Conservation (phyloP, 2,329 filamentous ascomycete genomes). For the Gaeumannomyces sp. region DNA sequence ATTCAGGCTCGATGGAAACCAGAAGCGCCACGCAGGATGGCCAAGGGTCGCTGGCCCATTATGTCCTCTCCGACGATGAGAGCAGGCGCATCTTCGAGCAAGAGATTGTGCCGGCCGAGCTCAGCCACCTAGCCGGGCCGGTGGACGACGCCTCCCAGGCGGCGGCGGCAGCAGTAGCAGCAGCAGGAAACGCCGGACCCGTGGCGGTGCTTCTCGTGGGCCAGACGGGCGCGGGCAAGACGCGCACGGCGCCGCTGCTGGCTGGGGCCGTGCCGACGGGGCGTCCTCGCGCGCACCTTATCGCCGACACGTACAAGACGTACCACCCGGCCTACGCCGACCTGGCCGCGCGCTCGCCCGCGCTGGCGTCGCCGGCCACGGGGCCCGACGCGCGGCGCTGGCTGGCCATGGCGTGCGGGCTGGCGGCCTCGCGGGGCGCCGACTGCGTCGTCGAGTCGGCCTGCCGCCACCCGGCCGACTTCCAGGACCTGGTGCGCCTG, state of each 20-base stretch:
- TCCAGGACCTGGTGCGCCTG: slow-evolving; percentile 27
- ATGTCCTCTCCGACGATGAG: slow-evolving; percentile 21
- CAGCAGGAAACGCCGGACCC: neutral
- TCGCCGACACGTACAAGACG: slow-evolving; percentile 43
- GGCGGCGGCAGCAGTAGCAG: neutral
- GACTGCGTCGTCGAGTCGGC: slow-evolving; percentile 39
- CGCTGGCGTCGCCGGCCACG: slow-evolving; percentile 32
- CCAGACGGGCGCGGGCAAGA: slow-evolving; percentile 43
- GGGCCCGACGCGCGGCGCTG: slow-evolving; percentile 36
- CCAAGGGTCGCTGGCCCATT: slow-evolving; percentile 12
- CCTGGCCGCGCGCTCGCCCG: slow-evolving; percentile 22
- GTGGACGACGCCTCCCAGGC: neutral
- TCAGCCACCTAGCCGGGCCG: slow-evolving; percentile 7
- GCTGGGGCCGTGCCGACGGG: slow-evolving; percentile 23
- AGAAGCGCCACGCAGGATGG: neutral
- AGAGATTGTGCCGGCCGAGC: slow-evolving; percentile 18
- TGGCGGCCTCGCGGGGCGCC: slow-evolving; percentile 24
- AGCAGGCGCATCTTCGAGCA: slow-evolving; percentile 22
- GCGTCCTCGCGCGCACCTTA: slow-evolving; percentile 31
- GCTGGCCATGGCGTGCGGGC: slow-evolving; percentile 33
- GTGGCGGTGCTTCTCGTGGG: slow-evolving; percentile 27
- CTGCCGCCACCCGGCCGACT: slow-evolving; percentile 37
- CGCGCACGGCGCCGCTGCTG: slow-evolving; percentile 34
- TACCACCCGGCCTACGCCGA: slow-evolving; percentile 37
- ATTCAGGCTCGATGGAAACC: neutral